Conservation (phyloP, 2,329 filamentous ascomycete genomes). For the Arthroderma sp. region DNA sequence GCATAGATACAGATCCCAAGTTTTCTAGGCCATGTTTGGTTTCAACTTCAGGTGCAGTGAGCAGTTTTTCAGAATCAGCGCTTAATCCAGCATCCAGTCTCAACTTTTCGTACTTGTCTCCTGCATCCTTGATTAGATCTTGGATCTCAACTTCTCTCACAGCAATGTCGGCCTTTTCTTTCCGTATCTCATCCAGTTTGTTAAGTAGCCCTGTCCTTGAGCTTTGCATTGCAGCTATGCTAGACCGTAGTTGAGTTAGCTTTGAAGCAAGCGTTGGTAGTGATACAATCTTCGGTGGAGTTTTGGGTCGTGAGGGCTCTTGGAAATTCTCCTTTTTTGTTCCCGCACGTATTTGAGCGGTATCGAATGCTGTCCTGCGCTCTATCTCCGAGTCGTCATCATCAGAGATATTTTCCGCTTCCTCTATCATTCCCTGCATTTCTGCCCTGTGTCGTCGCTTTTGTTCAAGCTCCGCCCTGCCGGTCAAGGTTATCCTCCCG, state of each 20-base stretch:
- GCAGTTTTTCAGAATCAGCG: constrained; percentile 13
- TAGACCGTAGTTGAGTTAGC: constrained; percentile 48
- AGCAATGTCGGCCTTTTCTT: constrained; percentile 55
- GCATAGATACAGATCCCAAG: constrained; percentile 15
- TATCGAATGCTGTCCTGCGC: constrained; percentile 68
- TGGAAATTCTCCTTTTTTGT: constrained; percentile 39
- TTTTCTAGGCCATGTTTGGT: constrained; percentile 26
- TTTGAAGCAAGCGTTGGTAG: constrained; percentile 61
- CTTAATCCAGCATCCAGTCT: constrained; percentile 31
- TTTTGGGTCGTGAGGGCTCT: constrained; percentile 32
- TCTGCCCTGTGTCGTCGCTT: constrained; percentile 53
- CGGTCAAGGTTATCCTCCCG: constrained; percentile 63
- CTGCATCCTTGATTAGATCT: constrained; percentile 64
- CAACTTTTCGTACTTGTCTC: constrained; percentile 53
- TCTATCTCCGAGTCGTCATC: constrained; percentile 52
- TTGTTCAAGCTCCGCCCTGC: constrained; percentile 62
- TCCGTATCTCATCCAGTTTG: constrained; percentile 52
- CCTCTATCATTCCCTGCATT: constrained; percentile 71
- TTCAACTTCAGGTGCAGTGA: constrained; percentile 17
- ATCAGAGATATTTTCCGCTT: constrained; percentile 55
- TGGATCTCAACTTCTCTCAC: constrained; percentile 69
- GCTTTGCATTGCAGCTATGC: constrained; percentile 50
- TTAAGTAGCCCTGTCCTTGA: constrained; percentile 48
- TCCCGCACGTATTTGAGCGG: constrained; percentile 73
- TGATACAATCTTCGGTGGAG: constrained; percentile 62